Percentiles rank a stretch among this genome's conserved stretches.
These are phyloP conservation scores for Aspergillus alliaceus DNA, from an alignment of 2,329 filamentous ascomycete genomes.

Conservation along the genomic window DNA sequence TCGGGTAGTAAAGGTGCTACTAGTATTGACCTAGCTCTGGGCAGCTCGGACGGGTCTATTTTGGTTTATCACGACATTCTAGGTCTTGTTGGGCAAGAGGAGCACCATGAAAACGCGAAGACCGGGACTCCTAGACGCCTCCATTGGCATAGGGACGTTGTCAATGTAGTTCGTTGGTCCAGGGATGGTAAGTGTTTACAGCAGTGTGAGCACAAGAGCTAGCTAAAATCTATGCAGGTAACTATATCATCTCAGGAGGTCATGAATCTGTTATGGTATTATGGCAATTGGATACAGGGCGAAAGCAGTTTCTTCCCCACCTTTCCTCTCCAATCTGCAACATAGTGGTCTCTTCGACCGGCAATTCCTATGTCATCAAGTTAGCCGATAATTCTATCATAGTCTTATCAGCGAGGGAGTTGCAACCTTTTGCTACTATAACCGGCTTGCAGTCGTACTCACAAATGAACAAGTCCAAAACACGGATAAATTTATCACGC, in stretches of 20 bases:
- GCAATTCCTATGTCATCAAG: constrained; percentile 79
- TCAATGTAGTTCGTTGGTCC: constrained; percentile 88
- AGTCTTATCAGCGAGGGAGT: constrained; percentile 83
- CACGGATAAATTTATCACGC: constrained; percentile 7
- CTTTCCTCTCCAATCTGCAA: constrained; percentile 81
- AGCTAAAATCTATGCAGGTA: constrained; percentile 56
- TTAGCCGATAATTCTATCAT: constrained; percentile 91
- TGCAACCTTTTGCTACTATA: constrained; percentile 80
- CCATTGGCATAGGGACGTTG: constrained; percentile 88
- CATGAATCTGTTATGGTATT: constrained; percentile 84
- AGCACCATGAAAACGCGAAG: constrained; percentile 44
- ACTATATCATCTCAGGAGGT: constrained; percentile 92
- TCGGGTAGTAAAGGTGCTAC: constrained; percentile 30
- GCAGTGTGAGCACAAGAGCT: not conserved
- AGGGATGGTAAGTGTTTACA: constrained; percentile 65
- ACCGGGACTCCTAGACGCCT: constrained; percentile 61
- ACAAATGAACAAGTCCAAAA: constrained; percentile 51
- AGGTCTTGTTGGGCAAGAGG: constrained; percentile 52
- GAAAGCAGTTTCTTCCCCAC: constrained; percentile 84
- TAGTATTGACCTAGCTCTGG: constrained; percentile 73
- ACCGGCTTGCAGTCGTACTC: constrained; percentile 70
- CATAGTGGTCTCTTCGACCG: constrained; percentile 75
- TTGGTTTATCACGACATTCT: constrained; percentile 79
- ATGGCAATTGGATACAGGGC: constrained; percentile 89
- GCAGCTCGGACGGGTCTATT: constrained; percentile 73